Conservation (phyloP, 164 flowering plant genomes). For the Euptelea pleiosperma region DNA sequence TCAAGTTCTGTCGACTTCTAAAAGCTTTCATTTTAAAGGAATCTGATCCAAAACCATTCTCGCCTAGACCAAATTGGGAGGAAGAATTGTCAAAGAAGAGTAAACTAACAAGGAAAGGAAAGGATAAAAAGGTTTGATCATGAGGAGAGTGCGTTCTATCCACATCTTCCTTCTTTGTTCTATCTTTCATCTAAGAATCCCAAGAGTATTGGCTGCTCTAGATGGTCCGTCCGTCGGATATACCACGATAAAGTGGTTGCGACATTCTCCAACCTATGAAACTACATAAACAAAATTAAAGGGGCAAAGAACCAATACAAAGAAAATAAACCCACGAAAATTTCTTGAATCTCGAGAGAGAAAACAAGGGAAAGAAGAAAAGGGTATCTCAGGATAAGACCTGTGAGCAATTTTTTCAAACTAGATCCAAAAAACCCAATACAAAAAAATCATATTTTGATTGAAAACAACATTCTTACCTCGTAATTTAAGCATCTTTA, state of each 20-base stretch:
- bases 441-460: not conserved
- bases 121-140: conserved; percentile 32
- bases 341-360: not conserved
- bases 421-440: conserved; percentile 23
- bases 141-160: conserved; percentile 34
- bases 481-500: too few relatives aligned
- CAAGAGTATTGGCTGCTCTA: conserved; percentile 42
- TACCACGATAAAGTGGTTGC: conserved; percentile 73
- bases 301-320: not conserved
- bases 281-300: not conserved
- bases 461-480: too few relatives aligned
- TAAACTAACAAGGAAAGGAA: conserved; percentile 38
- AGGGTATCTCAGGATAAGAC: conserved; percentile 4
- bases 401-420: conserved; percentile 5
- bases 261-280: conserved; percentile 48
- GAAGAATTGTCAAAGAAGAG: conserved; percentile 38
- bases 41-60: conserved; percentile 66
- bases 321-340: not conserved
- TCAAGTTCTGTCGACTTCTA: conserved; percentile 52
- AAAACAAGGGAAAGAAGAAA: conserved; percentile 6
- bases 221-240: conserved; percentile 42
- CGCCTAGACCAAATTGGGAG: conserved; percentile 39
- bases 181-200: conserved; percentile 70
- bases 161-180: conserved; percentile 41
- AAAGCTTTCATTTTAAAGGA: conserved; percentile 35